These are phyloP conservation scores for Lanmaoa rubissima DNA, from an alignment of 768 basidiomycete genomes.

Conservation along the genomic window DNA sequence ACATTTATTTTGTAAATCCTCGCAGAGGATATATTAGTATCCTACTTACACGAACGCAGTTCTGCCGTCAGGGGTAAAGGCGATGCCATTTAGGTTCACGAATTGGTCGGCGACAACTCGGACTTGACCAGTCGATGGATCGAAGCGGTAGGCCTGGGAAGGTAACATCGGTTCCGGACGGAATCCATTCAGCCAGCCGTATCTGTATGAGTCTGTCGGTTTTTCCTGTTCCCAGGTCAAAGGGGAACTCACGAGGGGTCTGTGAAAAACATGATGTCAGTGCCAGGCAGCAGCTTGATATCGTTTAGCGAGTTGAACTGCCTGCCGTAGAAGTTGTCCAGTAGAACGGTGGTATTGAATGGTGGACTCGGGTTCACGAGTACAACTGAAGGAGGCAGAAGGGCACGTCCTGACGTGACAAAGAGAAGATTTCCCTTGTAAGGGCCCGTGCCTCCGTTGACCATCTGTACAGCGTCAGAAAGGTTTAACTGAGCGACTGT, in stretches of 20 bases:
- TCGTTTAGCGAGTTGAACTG: conserved; percentile 86
- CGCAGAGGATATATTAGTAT: neutral
- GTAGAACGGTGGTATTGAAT: conserved; percentile 61
- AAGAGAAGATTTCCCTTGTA: conserved; percentile 45
- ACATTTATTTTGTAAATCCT: conserved; percentile 18
- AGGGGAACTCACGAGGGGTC: conserved; percentile 55
- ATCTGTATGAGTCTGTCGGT: conserved; percentile 37
- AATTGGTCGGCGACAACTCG: conserved; percentile 79
- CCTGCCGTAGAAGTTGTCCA: conserved; percentile 78
- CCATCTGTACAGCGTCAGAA: conserved; percentile 61
- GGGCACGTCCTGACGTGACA: conserved; percentile 62
- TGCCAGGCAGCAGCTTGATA: conserved; percentile 66
- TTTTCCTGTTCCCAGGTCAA: neutral
- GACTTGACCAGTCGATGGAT: conserved; percentile 61
- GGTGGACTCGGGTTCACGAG: conserved; percentile 65
- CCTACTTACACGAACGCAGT: conserved; percentile 58
- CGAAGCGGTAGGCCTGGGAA: conserved; percentile 71
- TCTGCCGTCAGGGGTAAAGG: conserved; percentile 61
- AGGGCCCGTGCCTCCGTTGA: conserved; percentile 52
- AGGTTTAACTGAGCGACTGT: conserved; percentile 49
- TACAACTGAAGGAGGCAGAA: conserved; percentile 57
- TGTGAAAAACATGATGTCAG: conserved; percentile 72
- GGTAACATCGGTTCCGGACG: conserved; percentile 65
- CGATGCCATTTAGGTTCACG: conserved; percentile 69
- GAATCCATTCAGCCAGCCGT: conserved; percentile 65